phyloP scores from a whole-genome alignment of 495 filamentous ascomycete species.

The Penicillium flavigenum region DNA sequence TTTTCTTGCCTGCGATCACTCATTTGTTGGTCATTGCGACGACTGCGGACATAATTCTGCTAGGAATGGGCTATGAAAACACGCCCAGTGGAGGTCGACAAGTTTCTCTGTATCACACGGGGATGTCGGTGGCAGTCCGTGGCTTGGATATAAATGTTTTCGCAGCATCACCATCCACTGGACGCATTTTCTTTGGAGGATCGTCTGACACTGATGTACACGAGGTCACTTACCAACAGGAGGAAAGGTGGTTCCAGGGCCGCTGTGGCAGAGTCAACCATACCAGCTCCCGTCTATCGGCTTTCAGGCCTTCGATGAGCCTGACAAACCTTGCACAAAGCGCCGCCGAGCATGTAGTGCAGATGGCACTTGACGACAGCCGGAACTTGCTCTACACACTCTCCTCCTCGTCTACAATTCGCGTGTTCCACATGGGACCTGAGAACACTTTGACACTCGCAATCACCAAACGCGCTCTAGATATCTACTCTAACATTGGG shows the following conservation, averaged over 20 bases:
- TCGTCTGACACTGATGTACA: conserved; percentile 78
- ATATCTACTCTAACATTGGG: conserved; percentile 65
- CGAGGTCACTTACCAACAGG: conserved; percentile 92
- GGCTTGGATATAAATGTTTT: conserved; percentile 73
- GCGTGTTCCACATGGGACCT: conserved; percentile 74
- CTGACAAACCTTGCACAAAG: conserved; percentile 47
- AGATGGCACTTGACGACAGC: conserved; percentile 85
- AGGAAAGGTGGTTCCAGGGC: conserved; percentile 92
- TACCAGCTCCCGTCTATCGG: conserved; percentile 69
- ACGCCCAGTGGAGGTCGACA: conserved; percentile 62
- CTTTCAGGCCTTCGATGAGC: conserved; percentile 61
- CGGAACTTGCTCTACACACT: conserved; percentile 87
- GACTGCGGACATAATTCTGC: conserved; percentile 72
- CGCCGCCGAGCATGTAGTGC: conserved; percentile 59
- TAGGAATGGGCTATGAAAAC: conserved; percentile 68
- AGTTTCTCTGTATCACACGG: conserved; percentile 78
- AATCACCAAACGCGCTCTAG: conserved; percentile 54
- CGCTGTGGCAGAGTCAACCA: conserved; percentile 82
- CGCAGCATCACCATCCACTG: conserved; percentile 69
- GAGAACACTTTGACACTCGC: conserved; percentile 51
- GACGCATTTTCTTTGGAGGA: conserved; percentile 91
- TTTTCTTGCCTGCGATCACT: conserved; percentile 81
- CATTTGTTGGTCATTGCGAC: conserved; percentile 89
- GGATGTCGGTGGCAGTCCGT: conserved; percentile 70
- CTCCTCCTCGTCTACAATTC: conserved; percentile 78